Percentiles rank a stretch among this genome's conserved stretches.
Conservation (phyloP, 2,329 filamentous ascomycete species). For the Fusarium armeniacum region DNA sequence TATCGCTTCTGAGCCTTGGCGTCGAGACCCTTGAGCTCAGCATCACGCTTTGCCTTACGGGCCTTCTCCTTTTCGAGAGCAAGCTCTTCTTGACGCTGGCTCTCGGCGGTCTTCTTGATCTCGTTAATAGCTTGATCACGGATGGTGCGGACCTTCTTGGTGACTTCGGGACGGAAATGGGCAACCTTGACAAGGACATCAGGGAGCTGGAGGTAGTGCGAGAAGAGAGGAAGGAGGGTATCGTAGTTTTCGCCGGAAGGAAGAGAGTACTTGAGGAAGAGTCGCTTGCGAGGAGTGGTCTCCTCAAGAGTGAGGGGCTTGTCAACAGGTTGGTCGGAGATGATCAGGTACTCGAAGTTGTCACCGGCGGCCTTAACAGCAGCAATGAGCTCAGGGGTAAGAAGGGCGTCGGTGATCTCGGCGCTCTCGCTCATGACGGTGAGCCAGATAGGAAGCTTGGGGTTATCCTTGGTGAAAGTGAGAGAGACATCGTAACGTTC, state of each 20-base stretch:
- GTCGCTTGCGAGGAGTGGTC: constrained; percentile 84
- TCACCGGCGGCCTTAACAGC: constrained; percentile 85
- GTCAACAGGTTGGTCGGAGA: constrained; percentile 90
- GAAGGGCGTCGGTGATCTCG: constrained; percentile 88
- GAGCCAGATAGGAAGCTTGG: constrained; percentile 89
- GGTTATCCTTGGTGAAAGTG: constrained; percentile 91
- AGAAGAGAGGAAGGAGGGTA: constrained; percentile 79
- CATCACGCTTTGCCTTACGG: constrained; percentile 92
- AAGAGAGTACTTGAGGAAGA: constrained; percentile 82
- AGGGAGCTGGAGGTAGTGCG: constrained; percentile 85
- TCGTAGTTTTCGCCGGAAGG: constrained; percentile 74
- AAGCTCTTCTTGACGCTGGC: constrained; percentile 84
- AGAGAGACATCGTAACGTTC: constrained; percentile 95
- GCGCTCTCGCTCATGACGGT: constrained; percentile 98
- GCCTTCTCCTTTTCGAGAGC: constrained; percentile 78
- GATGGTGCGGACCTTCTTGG: constrained; percentile 83
- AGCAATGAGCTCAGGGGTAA: constrained; percentile 88
- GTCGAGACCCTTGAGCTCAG: constrained; percentile 80
- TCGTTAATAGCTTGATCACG: constrained; percentile 85
- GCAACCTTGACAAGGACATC: constrained; percentile 82
- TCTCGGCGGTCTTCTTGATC: constrained; percentile 84
- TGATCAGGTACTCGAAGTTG: constrained; percentile 84
- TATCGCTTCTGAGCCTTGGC: constrained; percentile 90
- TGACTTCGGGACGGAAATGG: constrained; percentile 91
- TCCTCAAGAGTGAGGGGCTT: constrained; percentile 90